phyloP scores from a whole-genome alignment of 345 rosid genomes.

The Eutrema yunnanense region DNA sequence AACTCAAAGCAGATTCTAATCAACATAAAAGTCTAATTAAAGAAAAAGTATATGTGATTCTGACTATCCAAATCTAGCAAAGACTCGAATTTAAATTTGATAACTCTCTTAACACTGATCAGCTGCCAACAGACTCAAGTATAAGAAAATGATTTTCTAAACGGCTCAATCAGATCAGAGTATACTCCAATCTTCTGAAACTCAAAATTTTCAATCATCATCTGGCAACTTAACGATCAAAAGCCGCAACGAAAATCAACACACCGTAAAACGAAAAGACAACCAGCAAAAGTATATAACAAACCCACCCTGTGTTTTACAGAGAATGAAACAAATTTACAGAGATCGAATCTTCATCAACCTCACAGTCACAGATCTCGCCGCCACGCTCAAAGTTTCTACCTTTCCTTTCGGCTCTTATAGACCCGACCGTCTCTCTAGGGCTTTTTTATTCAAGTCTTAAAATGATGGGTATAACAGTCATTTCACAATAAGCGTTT shows the following conservation, averaged over 20 bases:
- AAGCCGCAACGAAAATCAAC: background rate
- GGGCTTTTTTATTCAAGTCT: background rate
- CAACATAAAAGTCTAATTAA: background rate
- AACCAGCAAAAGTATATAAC: background rate
- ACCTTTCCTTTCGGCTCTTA: constrained; percentile 7
- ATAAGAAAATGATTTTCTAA: constrained; percentile 25
- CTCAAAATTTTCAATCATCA: constrained; percentile 29
- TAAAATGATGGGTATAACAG: constrained; percentile 9
- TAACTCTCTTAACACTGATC: background rate
- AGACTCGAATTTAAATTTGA: background rate
- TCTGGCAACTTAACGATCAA: constrained; percentile 19
- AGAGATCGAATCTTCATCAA: background rate
- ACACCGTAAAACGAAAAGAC: background rate
- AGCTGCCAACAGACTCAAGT: constrained; percentile 23
- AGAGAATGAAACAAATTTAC: background rate
- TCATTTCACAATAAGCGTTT: background rate
- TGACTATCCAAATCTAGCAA: background rate
- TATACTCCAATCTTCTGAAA: constrained; percentile 5
- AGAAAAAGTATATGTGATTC: background rate
- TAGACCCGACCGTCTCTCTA: background rate
- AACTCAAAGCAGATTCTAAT: background rate
- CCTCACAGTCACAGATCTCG: background rate
- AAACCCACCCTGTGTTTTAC: background rate
- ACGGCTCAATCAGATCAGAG: constrained; percentile 11
- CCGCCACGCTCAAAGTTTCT: background rate